These are phyloP conservation scores for Lachnellula cervina DNA, from an alignment of 2,329 filamentous ascomycete genomes.

Conservation along the genomic window DNA sequence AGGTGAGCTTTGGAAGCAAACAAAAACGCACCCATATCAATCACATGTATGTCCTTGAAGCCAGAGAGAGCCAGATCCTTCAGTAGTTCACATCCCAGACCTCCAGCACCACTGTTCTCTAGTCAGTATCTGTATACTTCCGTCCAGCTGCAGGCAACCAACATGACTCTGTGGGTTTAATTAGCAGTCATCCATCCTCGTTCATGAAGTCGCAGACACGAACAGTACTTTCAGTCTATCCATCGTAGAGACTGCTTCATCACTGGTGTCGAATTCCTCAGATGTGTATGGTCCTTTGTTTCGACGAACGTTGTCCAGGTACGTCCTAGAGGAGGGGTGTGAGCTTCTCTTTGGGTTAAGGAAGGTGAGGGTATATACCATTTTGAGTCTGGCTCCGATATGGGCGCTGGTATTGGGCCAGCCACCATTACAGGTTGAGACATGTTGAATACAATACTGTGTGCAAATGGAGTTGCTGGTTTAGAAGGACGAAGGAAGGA, in stretches of 20 bases:
- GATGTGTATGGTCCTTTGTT: conserved; percentile 79
- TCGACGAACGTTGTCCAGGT: conserved; percentile 75
- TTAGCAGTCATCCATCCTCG: conserved; percentile 25
- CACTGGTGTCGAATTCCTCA: conserved; percentile 43
- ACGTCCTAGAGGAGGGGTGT: conserved; percentile 53
- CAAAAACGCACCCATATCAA: conserved; percentile 79
- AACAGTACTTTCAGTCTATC: conserved; percentile 72
- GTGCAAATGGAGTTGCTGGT: not conserved
- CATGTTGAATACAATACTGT: conserved; percentile 13
- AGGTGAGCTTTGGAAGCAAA: not conserved
- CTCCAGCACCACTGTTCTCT: conserved; percentile 73
- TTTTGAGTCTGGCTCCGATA: conserved; percentile 6
- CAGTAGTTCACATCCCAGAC: conserved; percentile 90
- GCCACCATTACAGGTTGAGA: conserved; percentile 26
- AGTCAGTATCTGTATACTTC: conserved; percentile 14
- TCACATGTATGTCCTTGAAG: conserved; percentile 96
- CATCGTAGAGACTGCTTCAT: conserved; percentile 50
- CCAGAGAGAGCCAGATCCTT: conserved; percentile 94
- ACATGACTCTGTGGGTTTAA: conserved; percentile 28
- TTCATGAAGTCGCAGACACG: conserved; percentile 10
- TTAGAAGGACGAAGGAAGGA: not conserved
- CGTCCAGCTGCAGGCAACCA: conserved; percentile 14
- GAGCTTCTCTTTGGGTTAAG: conserved; percentile 1
- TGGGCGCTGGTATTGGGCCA: conserved; percentile 8
- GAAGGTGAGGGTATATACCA: conserved; percentile 17